Base-by-base conservation (phyloP, 352 stramenopile species). In the Phytophthora agathidicida region DNA sequence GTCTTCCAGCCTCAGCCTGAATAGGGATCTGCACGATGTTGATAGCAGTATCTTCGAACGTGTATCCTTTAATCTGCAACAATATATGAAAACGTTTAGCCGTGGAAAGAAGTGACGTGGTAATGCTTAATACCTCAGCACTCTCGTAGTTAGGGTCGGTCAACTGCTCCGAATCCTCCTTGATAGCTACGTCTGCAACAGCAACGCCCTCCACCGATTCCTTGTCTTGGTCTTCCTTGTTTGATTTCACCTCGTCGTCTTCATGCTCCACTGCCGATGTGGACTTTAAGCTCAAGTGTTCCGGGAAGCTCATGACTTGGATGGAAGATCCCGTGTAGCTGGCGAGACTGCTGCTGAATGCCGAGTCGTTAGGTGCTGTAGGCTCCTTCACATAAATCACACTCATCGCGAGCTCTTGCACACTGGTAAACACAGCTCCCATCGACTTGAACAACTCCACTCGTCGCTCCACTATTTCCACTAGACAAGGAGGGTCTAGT, bases 351-450 rank as follows among this genome's bases (percentile, higher is more conserved):
- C 58, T 90, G 52, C 75, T 89, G 49, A 93, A 93, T 13, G 75
- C 71, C 9, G 66, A 73, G 33, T 90, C 77, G 36, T 68, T 87
- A 2, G 75, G 53, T 37, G 73, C 32, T 20, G 60, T 69, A n/a
- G 83, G 86, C 7, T 77, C 39, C 33, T 91, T 91, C 1, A 85
- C 83, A 39, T 93, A 94, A 57, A 96, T 88, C 22, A 96, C 80
- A 58, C 84, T 94, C 7, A 77, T 82, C 1, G 85, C 85, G 9
- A 96, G 73, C 41, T 93, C 85, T 58, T 93, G 85, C 31, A 93
- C 75, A 24, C 74, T 89, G n/a, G 80, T 82, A 41, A 94, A 93
- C 7, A 79, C 64, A 22, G 80, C 82, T 4, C 71, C 67, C 32
- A 91, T 81, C 0, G 79, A 81, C 24, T 77, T 80, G 22, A 96